A percentile compares a stretch with the other conserved stretches of the same genome.
Evolutionary conservation across 2,329 filamentous ascomycete species (phyloP).

Genomic region (Emergomyces pasteurianus): DNA sequence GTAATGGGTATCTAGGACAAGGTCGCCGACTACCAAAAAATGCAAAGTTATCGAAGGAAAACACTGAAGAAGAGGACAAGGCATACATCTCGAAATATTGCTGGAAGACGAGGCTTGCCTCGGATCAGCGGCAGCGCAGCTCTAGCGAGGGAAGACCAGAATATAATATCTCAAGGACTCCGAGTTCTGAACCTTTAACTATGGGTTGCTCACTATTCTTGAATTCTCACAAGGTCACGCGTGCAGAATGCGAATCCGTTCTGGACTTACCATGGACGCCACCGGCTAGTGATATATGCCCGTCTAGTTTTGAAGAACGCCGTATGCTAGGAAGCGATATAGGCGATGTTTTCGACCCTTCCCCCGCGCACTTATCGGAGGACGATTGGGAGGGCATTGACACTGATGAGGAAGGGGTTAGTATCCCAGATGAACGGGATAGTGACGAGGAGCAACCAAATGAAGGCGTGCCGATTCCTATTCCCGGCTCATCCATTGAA

Average conservation of each 20-base stretch:
- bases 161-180: not conserved
- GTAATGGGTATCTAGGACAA: not conserved
- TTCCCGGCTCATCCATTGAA: not conserved
- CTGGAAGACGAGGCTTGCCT: not conserved
- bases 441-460: not conserved
- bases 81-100: not conserved
- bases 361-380: not conserved
- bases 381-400: not conserved
- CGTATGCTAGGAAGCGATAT: conserved; percentile 1
- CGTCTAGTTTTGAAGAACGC: not conserved
- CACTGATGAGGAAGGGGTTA: not conserved
- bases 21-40: not conserved
- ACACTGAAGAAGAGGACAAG: not conserved
- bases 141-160: not conserved
- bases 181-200: not conserved
- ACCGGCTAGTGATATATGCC: not conserved
- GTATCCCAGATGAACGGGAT: not conserved
- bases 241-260: not conserved
- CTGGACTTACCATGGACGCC: not conserved
- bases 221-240: not conserved
- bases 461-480: not conserved
- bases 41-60: not conserved
- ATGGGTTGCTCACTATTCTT: not conserved
- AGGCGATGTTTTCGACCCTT: not conserved
- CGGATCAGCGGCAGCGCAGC: not conserved